Evolutionary conservation across 768 basidiomycete genomes (phyloP).

Genomic region (Boletus rubescentipes): DNA sequence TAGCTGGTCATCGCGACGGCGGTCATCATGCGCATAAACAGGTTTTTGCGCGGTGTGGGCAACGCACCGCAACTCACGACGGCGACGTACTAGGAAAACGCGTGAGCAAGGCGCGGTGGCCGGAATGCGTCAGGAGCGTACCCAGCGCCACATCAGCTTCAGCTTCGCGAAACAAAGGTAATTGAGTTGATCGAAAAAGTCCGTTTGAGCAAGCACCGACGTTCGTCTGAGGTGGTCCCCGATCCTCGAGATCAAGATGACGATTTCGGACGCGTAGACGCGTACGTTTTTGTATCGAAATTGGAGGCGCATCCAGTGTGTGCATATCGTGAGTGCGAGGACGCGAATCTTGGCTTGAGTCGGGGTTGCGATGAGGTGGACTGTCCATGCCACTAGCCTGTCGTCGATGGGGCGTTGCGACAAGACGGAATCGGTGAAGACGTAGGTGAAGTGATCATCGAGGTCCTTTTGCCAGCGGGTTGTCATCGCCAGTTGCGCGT

Average conservation of each 20-base stretch:
- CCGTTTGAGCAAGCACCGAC: constrained; percentile 1
- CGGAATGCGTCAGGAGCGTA: not conserved
- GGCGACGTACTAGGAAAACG: constrained; percentile 8
- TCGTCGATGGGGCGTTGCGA: constrained; percentile 6
- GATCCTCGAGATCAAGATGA: constrained; percentile 10
- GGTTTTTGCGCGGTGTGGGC: constrained; percentile 3
- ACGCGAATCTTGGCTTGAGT: constrained; percentile 10
- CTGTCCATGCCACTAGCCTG: constrained; percentile 1
- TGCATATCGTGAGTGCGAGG: constrained; percentile 8
- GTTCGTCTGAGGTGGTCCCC: constrained; percentile 4
- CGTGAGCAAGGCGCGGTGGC: not conserved
- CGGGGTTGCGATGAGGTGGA: constrained; percentile 12
- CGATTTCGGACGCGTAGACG: constrained; percentile 1
- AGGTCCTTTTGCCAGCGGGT: constrained; percentile 16
- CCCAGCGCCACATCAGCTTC: constrained; percentile 18
- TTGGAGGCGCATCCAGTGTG: constrained; percentile 21
- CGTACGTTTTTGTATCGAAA: constrained; percentile 7
- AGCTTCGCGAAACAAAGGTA: constrained; percentile 12
- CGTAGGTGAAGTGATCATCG: constrained; percentile 10
- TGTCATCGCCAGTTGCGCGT: not conserved
- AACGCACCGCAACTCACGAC: not conserved
- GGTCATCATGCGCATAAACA: constrained; percentile 16
- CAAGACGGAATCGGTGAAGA: constrained; percentile 13
- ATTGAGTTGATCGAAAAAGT: constrained; percentile 13
- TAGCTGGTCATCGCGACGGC: constrained; percentile 13